Base-by-base conservation (phyloP, 495 filamentous ascomycete genomes). In the Penicillium alfredii region DNA sequence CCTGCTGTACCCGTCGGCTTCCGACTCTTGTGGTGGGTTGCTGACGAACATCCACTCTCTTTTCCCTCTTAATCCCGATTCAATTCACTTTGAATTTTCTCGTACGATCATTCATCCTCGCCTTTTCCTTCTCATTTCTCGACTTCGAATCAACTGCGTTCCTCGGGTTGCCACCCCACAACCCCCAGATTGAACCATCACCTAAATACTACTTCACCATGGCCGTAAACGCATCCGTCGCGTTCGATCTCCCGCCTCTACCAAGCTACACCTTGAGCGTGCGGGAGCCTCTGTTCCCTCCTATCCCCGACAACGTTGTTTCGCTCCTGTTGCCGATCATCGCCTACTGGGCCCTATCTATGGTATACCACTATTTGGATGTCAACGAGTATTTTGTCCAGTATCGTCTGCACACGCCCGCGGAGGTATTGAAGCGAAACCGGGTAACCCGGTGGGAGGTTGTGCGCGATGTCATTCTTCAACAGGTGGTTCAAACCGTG, bases 331-430 rank as follows among this genome's bases (percentile, higher is more conserved):
- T 84, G 5, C 87, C 88, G n/a, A 74, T 93, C 33, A 54, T 85
- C 48, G 86, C 84, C 25, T 97, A 97, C 69, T 96, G 92, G 90
- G 64, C 62, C 18, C 49, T 93, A 25, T 94, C 88, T n/a, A 64
- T 84, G 57, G 60, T 92, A 52, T 98, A 92, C 66, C 87, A 95
- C 64, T 55, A 78, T 43, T 73, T 96, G 51, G 89, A 95, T 64
- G 64, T 78, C 30, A 77, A 80, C 56, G 82, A 92, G 56, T 72
- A 86, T 25, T 90, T 92, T 54, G 77, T 86, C 20, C 74, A 88
- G 46, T 93, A 95, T 64, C 81, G 90, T 33, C 68, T 96, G 27
- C 90, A 95, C 69, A 95, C 90, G 0, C 88, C 90, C 17, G 86
- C 84, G 33, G 90, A 95, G 52, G 74, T 95, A 35, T 56, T 80